Percentiles rank a stretch among this genome's conserved stretches.
Evolutionary conservation across 352 stramenopile genomes (phyloP).

Genomic region (Globisporangium iwayamae): DNA sequence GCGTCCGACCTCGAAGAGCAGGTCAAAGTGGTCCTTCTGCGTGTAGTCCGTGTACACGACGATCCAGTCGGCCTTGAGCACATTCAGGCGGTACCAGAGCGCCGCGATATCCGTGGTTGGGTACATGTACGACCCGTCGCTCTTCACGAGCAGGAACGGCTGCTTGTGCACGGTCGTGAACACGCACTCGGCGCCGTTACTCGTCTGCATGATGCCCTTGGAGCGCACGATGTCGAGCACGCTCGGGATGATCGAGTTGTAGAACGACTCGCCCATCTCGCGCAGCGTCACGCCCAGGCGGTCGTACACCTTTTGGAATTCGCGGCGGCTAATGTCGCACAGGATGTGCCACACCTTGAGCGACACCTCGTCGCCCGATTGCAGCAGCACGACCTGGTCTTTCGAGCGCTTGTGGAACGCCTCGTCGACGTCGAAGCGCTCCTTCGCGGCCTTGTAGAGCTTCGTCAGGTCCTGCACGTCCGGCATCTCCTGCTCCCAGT

Average conservation of each 20-base stretch:
- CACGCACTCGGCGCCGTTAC: constrained; percentile 87
- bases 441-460: constrained; percentile 87
- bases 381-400: constrained; percentile 96
- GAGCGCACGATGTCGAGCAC: constrained; percentile 88
- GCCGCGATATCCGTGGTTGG: constrained; percentile 84
- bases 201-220: constrained; percentile 87
- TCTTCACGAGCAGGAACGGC: constrained; percentile 85
- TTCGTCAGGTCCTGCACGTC: constrained; percentile 97
- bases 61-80: constrained; percentile 76
- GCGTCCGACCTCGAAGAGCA: constrained; percentile 78
- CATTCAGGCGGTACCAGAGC: constrained; percentile 83
- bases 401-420: constrained; percentile 97
- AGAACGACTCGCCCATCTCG: constrained; percentile 86
- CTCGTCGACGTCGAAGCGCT: constrained; percentile 95
- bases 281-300: constrained; percentile 66
- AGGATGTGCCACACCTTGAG: constrained; percentile 81
- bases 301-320: constrained; percentile 88
- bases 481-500: constrained; percentile 88
- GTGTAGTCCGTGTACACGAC: constrained; percentile 89
- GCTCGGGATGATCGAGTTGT: constrained; percentile 82
- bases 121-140: constrained; percentile 83
- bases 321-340: constrained; percentile 79
- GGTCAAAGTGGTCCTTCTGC: constrained; percentile 85
- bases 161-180: constrained; percentile 91
- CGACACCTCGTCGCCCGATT: constrained; percentile 90